Conservation (phyloP, 306 rosid genomes). For the Fagus crenata region DNA sequence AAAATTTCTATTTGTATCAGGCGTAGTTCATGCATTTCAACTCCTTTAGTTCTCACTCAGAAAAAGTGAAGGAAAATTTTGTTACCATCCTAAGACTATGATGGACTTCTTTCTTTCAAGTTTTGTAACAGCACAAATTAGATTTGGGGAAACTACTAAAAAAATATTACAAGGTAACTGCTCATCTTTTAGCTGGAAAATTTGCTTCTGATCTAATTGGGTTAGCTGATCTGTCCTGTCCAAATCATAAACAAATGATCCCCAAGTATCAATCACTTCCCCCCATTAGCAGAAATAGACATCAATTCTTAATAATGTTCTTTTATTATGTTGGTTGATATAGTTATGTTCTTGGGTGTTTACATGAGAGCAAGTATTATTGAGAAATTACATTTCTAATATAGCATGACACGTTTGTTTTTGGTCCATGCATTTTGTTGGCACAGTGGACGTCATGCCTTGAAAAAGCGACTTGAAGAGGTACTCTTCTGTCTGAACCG, state of each 20-base stretch:
- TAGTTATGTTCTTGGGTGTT: background rate
- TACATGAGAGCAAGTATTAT: background rate
- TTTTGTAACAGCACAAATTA: background rate
- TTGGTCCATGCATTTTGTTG: slow-evolving; percentile 20
- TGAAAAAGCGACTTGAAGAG: slow-evolving; percentile 75
- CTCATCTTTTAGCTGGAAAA: background rate
- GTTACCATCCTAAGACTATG: background rate
- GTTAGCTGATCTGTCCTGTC: background rate
- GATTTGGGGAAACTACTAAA: too few species aligned
- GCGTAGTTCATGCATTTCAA: background rate
- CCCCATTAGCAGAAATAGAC: background rate
- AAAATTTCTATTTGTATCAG: slow-evolving; percentile 3
- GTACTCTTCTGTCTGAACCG: slow-evolving; percentile 39
- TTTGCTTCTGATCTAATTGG: background rate
- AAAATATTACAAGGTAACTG: background rate
- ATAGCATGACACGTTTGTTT: slow-evolving; percentile 1
- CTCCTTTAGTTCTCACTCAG: background rate
- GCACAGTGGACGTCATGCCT: slow-evolving; percentile 95
- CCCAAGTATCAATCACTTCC: background rate
- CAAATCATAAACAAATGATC: background rate
- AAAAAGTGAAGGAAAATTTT: background rate
- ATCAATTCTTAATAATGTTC: background rate
- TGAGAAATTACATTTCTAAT: background rate
- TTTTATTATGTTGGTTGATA: background rate
- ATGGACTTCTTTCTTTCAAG: background rate